Percentiles rank a stretch among this genome's conserved stretches.
phyloP scores from a whole-genome alignment of 768 basidiomycete genomes.

The Boletus fagicola region DNA sequence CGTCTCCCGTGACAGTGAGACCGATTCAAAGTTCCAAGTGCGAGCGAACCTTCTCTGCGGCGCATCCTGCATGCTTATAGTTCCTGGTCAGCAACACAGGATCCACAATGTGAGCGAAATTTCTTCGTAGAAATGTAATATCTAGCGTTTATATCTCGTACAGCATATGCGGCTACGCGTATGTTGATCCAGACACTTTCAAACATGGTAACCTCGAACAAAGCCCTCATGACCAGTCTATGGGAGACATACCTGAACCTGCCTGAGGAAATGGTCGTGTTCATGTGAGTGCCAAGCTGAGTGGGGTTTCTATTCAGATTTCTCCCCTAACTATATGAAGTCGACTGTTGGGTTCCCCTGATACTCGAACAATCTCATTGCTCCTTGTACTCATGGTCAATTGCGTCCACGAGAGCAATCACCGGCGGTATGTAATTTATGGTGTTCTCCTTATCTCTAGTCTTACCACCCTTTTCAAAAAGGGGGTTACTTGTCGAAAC shows the following conservation, averaged over 20 bases:
- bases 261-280: slow-evolving; percentile 68
- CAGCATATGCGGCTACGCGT: slow-evolving; percentile 64
- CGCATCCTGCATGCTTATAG: slow-evolving; percentile 69
- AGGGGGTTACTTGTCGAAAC: slow-evolving; percentile 53
- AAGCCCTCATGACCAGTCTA: slow-evolving; percentile 49
- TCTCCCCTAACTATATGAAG: slow-evolving; percentile 32
- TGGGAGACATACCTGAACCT: slow-evolving; percentile 67
- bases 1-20: not conserved
- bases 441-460: slow-evolving; percentile 6
- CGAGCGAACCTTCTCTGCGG: slow-evolving; percentile 70
- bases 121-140: slow-evolving; percentile 1
- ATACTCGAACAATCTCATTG: slow-evolving; percentile 57
- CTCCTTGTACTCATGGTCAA: slow-evolving; percentile 72
- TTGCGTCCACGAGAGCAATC: slow-evolving; percentile 56
- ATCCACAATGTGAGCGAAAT: slow-evolving; percentile 49
- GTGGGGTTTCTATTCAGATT: not conserved
- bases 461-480: slow-evolving; percentile 1
- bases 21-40: slow-evolving; percentile 40
- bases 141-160: not conserved
- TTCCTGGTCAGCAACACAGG: slow-evolving; percentile 69
- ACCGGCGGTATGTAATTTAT: slow-evolving; percentile 49
- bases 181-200: slow-evolving; percentile 76
- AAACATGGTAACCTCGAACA: slow-evolving; percentile 79
- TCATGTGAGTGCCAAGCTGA: slow-evolving; percentile 55
- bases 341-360: slow-evolving; percentile 63